phyloP scores from a whole-genome alignment of 306 rosid species.

The Macrotyloma uniflorum region DNA sequence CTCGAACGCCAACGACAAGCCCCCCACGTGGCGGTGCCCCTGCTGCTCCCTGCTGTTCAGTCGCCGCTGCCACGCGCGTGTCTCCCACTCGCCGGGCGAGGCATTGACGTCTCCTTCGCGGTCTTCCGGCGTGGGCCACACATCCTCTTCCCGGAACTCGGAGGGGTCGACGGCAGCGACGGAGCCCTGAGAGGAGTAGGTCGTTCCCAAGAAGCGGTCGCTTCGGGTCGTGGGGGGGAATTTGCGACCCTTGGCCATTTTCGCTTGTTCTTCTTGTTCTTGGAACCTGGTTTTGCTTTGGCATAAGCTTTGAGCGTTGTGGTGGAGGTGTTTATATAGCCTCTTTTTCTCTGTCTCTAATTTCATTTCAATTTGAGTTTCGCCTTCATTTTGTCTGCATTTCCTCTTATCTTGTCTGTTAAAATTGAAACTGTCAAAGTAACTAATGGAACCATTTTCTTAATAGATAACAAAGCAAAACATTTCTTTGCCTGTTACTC shows the following conservation, averaged over 20 bases:
- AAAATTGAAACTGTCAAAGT: neutral
- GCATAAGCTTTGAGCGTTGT: slow-evolving; percentile 39
- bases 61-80: slow-evolving; percentile 38
- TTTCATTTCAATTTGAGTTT: slow-evolving; percentile 91
- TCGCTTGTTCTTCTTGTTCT: neutral
- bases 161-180: slow-evolving; percentile 38
- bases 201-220: slow-evolving; percentile 72
- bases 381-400: slow-evolving; percentile 67
- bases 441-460: neutral
- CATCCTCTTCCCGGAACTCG: slow-evolving; percentile 83
- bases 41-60: slow-evolving; percentile 37
- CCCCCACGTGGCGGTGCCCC: slow-evolving; percentile 53
- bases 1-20: slow-evolving; percentile 69
- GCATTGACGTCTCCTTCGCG: slow-evolving; percentile 7
- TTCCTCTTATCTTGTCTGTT: slow-evolving; percentile 37
- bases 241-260: slow-evolving; percentile 92
- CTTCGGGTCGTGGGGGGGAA: slow-evolving; percentile 56
- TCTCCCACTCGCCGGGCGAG: slow-evolving; percentile 43
- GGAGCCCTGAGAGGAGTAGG: slow-evolving; percentile 43
- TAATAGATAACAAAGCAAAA: neutral
- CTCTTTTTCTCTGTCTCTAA: slow-evolving; percentile 28
- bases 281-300: slow-evolving; percentile 35
- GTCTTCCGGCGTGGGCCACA: slow-evolving; percentile 64
- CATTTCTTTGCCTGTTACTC: neutral
- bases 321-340: slow-evolving; percentile 59